phyloP scores from a whole-genome alignment of 352 stramenopile genomes.

The Globisporangium mamillatum region DNA sequence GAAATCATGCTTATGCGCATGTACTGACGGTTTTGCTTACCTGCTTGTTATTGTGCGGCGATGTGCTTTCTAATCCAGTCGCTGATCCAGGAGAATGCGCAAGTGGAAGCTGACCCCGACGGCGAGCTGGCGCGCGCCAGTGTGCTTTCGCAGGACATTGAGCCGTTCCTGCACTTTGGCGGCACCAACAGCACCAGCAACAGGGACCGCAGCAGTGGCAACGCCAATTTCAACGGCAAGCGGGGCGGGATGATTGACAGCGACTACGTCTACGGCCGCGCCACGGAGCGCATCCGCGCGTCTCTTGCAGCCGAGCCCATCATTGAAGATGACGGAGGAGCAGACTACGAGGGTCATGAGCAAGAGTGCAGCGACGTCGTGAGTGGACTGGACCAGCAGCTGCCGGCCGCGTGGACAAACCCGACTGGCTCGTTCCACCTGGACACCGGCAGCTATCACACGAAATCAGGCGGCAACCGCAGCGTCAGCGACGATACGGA shows the following conservation, averaged over 20 bases:
- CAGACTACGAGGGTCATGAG: conserved; percentile 29
- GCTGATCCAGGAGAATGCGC: conserved; percentile 39
- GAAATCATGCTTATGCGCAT: conserved; percentile 11
- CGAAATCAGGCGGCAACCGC: conserved; percentile 28
- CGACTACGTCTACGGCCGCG: conserved; percentile 45
- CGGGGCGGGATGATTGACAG: conserved; percentile 27
- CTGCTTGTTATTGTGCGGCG: conserved; percentile 6
- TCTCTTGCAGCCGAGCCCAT: conserved; percentile 18
- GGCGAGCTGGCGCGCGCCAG: conserved; percentile 37
- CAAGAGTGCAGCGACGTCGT: conserved; percentile 27
- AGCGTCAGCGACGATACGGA: conserved; percentile 68
- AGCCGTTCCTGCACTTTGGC: conserved; percentile 18
- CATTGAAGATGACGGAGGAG: conserved; percentile 23
- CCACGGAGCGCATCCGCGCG: conserved; percentile 16
- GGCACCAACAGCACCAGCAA: not conserved
- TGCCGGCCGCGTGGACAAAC: conserved; percentile 11
- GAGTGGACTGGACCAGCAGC: conserved; percentile 23
- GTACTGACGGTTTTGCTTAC: conserved; percentile 15
- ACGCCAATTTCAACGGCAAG: not conserved
- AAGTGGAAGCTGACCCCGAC: conserved; percentile 28
- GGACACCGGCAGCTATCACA: conserved; percentile 23
- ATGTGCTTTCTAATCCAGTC: conserved; percentile 22
- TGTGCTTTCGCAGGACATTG: conserved; percentile 40
- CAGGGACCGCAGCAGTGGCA: not conserved
- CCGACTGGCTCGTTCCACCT: conserved; percentile 3